Conservation (phyloP, 1,284 basidiomycete genomes). For the Naganishia albida region DNA sequence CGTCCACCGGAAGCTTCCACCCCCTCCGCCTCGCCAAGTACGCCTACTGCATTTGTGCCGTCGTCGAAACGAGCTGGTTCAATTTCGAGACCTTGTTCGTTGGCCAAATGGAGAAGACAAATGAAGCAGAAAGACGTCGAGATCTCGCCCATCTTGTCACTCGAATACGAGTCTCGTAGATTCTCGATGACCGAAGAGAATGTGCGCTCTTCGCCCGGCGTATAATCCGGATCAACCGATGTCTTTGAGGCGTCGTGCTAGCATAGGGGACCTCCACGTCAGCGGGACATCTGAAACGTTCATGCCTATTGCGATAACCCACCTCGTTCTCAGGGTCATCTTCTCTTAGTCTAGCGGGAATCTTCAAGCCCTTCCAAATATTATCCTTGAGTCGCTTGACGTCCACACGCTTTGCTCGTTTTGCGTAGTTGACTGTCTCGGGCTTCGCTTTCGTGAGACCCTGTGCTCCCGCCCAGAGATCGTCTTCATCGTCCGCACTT, state of each 20-base stretch:
- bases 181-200: constrained; percentile 83
- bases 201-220: constrained; percentile 65
- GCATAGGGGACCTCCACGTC: neutral
- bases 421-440: constrained; percentile 91
- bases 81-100: constrained; percentile 87
- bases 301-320: neutral
- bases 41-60: constrained; percentile 51
- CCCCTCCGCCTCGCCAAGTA: constrained; percentile 44
- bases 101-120: constrained; percentile 89
- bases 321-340: constrained; percentile 30
- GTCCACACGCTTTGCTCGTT: constrained; percentile 94
- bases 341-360: constrained; percentile 52
- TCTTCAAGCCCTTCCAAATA: constrained; percentile 89
- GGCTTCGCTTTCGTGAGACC: constrained; percentile 77
- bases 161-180: constrained; percentile 78
- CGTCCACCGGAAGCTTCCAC: constrained; percentile 36
- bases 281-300: neutral
- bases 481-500: constrained; percentile 64
- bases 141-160: constrained; percentile 95
- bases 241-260: neutral
- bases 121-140: constrained; percentile 99
- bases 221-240: constrained; percentile 46
- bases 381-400: constrained; percentile 96
- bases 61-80: constrained; percentile 57
- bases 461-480: constrained; percentile 77